A percentile compares a stretch with the other conserved stretches of the same genome.
These are phyloP conservation scores for Plectranthus barbatus DNA, from an alignment of 257 asterid genomes.

Conservation along the genomic window DNA sequence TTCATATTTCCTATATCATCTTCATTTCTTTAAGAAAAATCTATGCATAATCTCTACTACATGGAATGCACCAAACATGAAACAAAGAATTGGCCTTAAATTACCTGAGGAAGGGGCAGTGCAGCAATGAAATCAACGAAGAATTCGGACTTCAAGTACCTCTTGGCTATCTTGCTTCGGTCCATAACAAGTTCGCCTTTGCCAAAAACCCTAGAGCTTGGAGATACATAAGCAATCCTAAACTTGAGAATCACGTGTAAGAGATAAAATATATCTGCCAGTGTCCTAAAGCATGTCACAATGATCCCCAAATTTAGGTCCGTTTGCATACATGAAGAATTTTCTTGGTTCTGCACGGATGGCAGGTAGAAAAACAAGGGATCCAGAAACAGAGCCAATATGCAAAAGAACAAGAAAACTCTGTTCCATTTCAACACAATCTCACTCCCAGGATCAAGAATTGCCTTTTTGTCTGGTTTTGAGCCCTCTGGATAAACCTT, in stretches of 20 bases:
- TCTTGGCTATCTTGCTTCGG: constrained; percentile 42
- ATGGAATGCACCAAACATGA: background rate
- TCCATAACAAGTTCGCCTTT: constrained; percentile 91
- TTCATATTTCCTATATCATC: too few relatives aligned
- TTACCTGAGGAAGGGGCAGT: constrained; percentile 90
- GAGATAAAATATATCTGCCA: constrained; percentile 68
- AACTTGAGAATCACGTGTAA: constrained; percentile 60
- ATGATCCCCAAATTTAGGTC: constrained; percentile 61
- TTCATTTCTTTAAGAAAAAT: background rate
- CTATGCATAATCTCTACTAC: background rate
- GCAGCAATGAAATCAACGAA: constrained; percentile 66
- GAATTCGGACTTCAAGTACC: constrained; percentile 69
- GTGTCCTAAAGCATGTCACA: constrained; percentile 61
- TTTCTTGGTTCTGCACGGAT: constrained; percentile 38
- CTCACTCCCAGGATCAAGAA: constrained; percentile 82
- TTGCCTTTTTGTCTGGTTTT: constrained; percentile 31
- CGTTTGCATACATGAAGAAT: constrained; percentile 61
- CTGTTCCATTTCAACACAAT: constrained; percentile 70
- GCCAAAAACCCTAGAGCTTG: constrained; percentile 82
- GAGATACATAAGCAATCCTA: constrained; percentile 76
- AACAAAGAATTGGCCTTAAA: background rate
- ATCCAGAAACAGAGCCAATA: constrained; percentile 73
- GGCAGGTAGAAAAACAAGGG: constrained; percentile 80
- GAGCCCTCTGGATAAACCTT: constrained; percentile 63
- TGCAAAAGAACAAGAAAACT: constrained; percentile 60